Base-by-base conservation (phyloP, 805 yeast species). In the Yamadazyma tumulicola region DNA sequence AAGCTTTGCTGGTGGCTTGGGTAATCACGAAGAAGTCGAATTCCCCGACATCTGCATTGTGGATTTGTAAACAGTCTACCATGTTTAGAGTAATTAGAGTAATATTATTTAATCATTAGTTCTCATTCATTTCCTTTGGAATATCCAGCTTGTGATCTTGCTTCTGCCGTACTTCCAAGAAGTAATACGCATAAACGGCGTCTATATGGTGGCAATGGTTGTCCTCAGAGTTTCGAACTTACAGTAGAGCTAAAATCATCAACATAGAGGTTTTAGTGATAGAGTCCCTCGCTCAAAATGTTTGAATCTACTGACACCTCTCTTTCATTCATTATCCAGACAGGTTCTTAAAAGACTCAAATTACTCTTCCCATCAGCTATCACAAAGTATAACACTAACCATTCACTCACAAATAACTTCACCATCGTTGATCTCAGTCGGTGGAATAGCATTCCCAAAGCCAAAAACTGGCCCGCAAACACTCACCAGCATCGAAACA, bases 301-400 rank as follows among this genome's bases (percentile, higher is more conserved):
- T 69, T 29, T 56, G 72, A 48, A 59, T 52, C 72, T 49, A 45
- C 74, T 69, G 74, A 69, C 74, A 69, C 74, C 72, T 67, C 70
- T 67, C 73, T 67, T 62, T 69, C 74, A 68, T 46, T 42, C 43
- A n/a, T 30, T 47, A 45, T 67, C 74, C 74, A 68, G 72, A 67
- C 71, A 66, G 58, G 74, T 67, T 69, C 74, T 67, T 69, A 67
- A 52, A 56, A 55, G 61, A 50, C 46, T 49, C 64, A 57, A 36
- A 22, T 67, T 55, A 18, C 29, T 69, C 69, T 69, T 43, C 65
- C 74, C 74, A 64, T 61, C 70, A 57, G 49, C 64, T 54, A 68
- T 68, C 74, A 68, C 73, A 64, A 12, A 20, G 23, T 9, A 9
- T 9, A 20, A 20, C 23, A 11, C 11, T 20, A 20, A 9, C 23